phyloP scores from a whole-genome alignment of 129 eudicot species.

The Artemisia tridentata region DNA sequence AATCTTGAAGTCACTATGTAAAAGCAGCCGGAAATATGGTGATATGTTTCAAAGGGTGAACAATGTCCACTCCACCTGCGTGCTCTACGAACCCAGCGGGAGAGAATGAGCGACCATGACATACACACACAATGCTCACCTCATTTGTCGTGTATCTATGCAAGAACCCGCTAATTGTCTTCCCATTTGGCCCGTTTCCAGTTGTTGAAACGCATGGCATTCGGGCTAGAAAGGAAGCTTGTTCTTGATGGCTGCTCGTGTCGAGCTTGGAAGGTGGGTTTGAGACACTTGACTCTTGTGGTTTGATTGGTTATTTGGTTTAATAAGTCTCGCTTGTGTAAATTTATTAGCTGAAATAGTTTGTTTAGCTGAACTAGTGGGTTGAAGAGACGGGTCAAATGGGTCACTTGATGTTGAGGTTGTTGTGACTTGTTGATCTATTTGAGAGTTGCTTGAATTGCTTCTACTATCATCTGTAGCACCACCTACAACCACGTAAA shows the following conservation, averaged over 20 bases:
- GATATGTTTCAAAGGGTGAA: constrained; percentile 69
- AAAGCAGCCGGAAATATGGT: constrained; percentile 56
- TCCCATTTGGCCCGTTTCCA: constrained; percentile 82
- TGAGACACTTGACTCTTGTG: constrained; percentile 4
- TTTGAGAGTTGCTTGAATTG: constrained; percentile 41
- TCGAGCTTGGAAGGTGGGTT: constrained; percentile 14
- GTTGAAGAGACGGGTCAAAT: constrained; percentile 22
- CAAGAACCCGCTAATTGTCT: constrained; percentile 64
- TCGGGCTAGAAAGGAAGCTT: constrained; percentile 21
- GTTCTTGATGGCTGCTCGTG: constrained; percentile 12
- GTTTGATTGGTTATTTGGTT: constrained; percentile 12
- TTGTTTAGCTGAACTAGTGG: constrained; percentile 1
- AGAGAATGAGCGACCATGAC: constrained; percentile 74
- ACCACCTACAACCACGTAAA: constrained; percentile 33
- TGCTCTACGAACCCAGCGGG: constrained; percentile 86
- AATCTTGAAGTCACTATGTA: constrained; percentile 21
- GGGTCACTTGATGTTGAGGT: constrained; percentile 26
- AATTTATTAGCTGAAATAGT: not conserved
- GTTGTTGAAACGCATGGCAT: constrained; percentile 81
- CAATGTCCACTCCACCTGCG: constrained; percentile 64
- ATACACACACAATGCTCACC: constrained; percentile 72
- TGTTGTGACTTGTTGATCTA: constrained; percentile 23
- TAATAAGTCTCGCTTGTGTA: not conserved
- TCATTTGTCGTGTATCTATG: constrained; percentile 57
- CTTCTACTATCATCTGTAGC: constrained; percentile 47